Base-by-base conservation (phyloP, 805 yeast species). In the Metschnikowia dekortorum region DNA sequence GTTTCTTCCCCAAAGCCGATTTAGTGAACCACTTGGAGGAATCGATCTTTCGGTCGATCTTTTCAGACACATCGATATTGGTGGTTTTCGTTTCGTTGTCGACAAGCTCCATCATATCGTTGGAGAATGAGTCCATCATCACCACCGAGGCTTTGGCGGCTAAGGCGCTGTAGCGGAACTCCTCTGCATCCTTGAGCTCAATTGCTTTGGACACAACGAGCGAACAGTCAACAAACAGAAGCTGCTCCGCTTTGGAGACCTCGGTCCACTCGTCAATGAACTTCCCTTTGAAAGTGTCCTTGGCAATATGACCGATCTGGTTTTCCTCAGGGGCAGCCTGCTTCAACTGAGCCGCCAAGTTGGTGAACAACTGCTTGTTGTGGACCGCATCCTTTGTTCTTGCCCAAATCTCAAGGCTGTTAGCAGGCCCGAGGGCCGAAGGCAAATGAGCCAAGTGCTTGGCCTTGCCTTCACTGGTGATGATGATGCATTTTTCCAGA, bases 381-480 rank as follows among this genome's bases (percentile, higher is more conserved):
- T 87, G 88, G 18, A 82, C 91, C 3, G 78, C 78, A 61, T 90
- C 96, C 65, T 91, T 91, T 18, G 84, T 85, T 64, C 98, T 80
- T 33, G 85, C 74, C 82, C 92, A 80, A 39, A 92, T 70, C 48
- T 71, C 74, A 39, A 73, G 67, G 49, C 63, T 68, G 44, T 66
- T 59, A 11, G 73, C 64, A n/a, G 73, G 70, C 8, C 46, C 46
- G 9, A 34, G 28, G 40, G 65, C 65, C 9, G 74, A 61, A 33
- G 77, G 73, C 60, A 89, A 74, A 6, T 81, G 79, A 39, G 77
- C 78, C 57, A 92, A 71, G 70, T 90, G 85, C 65, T 84, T 88
- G 39, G 95, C 89, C 68, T 92, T 92, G 6, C 89, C 89, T 44
- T 83, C 85, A 31, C 92, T 84, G 0, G 97, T 91, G 51, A 91